Conservation (phyloP, 768 basidiomycete genomes). For the Sarcodon aspratus region DNA sequence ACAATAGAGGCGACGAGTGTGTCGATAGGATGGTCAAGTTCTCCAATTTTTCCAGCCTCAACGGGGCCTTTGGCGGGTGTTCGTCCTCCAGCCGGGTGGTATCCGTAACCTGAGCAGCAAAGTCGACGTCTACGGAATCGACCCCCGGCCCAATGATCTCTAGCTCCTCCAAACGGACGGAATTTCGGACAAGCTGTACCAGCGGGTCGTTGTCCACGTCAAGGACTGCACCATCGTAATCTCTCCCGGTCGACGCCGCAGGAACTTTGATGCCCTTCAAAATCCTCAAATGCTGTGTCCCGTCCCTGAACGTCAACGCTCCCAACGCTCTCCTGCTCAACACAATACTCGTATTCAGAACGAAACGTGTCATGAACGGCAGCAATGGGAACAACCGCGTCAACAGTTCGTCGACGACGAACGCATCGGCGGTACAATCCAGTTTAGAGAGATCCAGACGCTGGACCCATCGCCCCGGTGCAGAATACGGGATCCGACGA, state of each 20-base stretch:
- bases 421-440: constrained; percentile 14
- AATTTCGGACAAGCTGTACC: constrained; percentile 42
- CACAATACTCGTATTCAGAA: constrained; percentile 42
- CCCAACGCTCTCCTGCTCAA: constrained; percentile 49
- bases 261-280: constrained; percentile 40
- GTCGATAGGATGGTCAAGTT: constrained; percentile 55
- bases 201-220: constrained; percentile 37
- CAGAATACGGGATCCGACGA: constrained; percentile 75
- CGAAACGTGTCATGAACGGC: constrained; percentile 47
- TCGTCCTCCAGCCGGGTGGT: background rate
- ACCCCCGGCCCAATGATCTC: constrained; percentile 52
- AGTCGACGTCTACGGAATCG: constrained; percentile 38
- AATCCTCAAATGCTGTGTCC: constrained; percentile 32
- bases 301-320: constrained; percentile 41
- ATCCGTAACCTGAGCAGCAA: constrained; percentile 11
- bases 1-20: constrained; percentile 52
- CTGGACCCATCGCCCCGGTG: constrained; percentile 83
- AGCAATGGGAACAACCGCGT: constrained; percentile 53
- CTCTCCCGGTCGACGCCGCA: constrained; percentile 6
- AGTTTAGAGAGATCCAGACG: constrained; percentile 58
- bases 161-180: constrained; percentile 47
- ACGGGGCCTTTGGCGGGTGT: constrained; percentile 16
- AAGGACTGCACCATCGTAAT: constrained; percentile 18
- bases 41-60: constrained; percentile 46
- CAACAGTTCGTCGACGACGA: constrained; percentile 49